Evolutionary conservation across 1,284 basidiomycete species (phyloP).

Genomic region (Volvariella surrecta): DNA sequence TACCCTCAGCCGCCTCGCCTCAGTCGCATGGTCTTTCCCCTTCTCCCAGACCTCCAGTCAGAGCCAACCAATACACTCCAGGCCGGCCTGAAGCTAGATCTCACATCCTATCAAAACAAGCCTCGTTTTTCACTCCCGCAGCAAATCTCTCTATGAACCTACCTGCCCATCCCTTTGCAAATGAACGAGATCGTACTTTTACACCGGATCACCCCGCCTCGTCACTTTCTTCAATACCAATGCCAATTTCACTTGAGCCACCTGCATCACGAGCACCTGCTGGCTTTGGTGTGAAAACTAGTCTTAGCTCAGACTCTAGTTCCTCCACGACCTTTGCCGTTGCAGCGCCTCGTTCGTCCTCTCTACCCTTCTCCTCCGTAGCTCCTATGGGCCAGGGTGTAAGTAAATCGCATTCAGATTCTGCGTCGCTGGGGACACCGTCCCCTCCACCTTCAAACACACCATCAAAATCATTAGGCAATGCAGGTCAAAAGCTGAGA

Average conservation of each 20-base stretch:
- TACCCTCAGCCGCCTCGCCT: background rate
- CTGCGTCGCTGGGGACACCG: background rate
- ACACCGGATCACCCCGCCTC: constrained; percentile 1
- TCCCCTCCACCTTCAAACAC: constrained; percentile 1
- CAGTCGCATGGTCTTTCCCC: background rate
- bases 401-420: constrained; percentile 5
- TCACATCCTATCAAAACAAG: background rate
- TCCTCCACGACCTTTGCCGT: constrained; percentile 1
- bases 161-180: background rate
- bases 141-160: background rate
- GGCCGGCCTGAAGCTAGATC: background rate
- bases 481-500: background rate
- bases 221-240: background rate
- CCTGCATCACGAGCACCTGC: background rate
- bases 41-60: background rate
- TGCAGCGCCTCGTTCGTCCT: constrained; percentile 4
- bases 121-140: background rate
- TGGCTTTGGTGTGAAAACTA: background rate
- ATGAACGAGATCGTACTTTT: background rate
- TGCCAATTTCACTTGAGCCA: background rate
- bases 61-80: background rate
- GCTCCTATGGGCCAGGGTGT: constrained; percentile 7
- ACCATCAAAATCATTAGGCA: constrained; percentile 1
- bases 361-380: constrained; percentile 5
- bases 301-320: background rate